Evolutionary conservation across 1,284 basidiomycete species (phyloP).

Genomic region (Volvariella volvacea): DNA sequence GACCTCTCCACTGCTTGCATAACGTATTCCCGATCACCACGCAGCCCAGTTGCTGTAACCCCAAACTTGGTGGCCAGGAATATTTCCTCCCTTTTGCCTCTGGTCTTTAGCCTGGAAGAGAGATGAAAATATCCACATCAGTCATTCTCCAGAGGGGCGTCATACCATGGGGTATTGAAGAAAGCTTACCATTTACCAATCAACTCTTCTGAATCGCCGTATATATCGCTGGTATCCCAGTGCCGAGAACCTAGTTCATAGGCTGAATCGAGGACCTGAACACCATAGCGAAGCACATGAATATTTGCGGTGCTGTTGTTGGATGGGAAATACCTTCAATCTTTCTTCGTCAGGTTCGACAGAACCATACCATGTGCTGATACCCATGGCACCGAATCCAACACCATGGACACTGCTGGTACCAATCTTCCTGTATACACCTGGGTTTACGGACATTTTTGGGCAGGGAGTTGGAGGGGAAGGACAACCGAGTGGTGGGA

Average conservation of each 20-base stretch:
- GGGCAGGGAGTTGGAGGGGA: not conserved
- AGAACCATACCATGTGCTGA: constrained; percentile 10
- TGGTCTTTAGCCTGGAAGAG: constrained; percentile 38
- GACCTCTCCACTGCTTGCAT: constrained; percentile 21
- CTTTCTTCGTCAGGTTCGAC: constrained; percentile 9
- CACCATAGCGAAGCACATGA: not conserved
- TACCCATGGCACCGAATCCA: constrained; percentile 12
- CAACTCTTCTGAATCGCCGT: constrained; percentile 37
- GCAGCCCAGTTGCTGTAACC: constrained; percentile 9
- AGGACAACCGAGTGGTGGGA: too few relatives aligned
- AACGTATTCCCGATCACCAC: constrained; percentile 29
- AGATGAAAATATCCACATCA: too few relatives aligned
- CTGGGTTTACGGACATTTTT: not conserved
- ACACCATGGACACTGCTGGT: constrained; percentile 8
- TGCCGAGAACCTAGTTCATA: constrained; percentile 28
- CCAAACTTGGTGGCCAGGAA: constrained; percentile 51
- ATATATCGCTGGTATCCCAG: constrained; percentile 38
- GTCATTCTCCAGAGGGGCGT: too few relatives aligned
- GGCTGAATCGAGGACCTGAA: constrained; percentile 32
- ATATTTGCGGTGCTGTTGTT: not conserved
- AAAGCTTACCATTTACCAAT: constrained; percentile 39
- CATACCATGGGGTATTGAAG: constrained; percentile 10
- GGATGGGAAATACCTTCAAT: constrained; percentile 8
- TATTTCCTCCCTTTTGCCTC: constrained; percentile 36
- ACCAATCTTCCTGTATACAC: constrained; percentile 9